Base-by-base conservation (phyloP, 2,329 filamentous ascomycete species). In the Passalora sequoiae region DNA sequence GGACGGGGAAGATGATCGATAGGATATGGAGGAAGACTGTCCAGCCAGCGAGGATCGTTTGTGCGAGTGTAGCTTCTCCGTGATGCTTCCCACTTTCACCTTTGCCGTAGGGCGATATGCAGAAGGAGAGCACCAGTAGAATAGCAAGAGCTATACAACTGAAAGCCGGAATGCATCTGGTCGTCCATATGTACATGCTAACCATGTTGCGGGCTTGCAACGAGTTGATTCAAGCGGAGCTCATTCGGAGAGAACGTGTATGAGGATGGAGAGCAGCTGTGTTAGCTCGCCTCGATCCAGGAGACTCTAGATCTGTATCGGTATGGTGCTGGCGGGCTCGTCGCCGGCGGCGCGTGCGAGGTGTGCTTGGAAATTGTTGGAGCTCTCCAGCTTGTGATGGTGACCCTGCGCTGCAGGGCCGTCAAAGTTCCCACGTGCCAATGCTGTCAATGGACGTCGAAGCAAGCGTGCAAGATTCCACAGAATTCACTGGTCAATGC, bases 1-100 rank as follows among this genome's bases (percentile, higher is more conserved):
- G 75, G 4, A 81, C 57, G 16, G 80, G 78, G 54, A 86, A 85
- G 22, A 73, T 61, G 50, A 78, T 76, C 55, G 83, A 80, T 41
- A 84, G 68, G 41, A 79, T 44, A 61, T 86, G 83, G 43, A 85
- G 75, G 24, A 83, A 60, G 13, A 85, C 67, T 40, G 76, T 79
- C 64, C 85, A 86, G 57, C 78, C 46, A 40, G 51, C 55, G 43
- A 61, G 55, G 30, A 58, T 47, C 31, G 59, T 48, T 46, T 62
- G 59, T 32, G 55, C 52, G 20, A 50, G 38, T 6, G 59, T 60
- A 10, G 58, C 54, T 29, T 53, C 45, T 38, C 57, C 59, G 53
- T 55, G 41, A 42, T 54, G 55, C 21, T 45, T 37, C 19, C 55
- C 53, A 33, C 47, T 38, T 21, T 54, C 49, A 25, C 50, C 50